A percentile compares a stretch with the other conserved stretches of the same genome.
Evolutionary conservation across 176 grass and related monocot species (phyloP).

Genomic region (Dactylis glomerata): DNA sequence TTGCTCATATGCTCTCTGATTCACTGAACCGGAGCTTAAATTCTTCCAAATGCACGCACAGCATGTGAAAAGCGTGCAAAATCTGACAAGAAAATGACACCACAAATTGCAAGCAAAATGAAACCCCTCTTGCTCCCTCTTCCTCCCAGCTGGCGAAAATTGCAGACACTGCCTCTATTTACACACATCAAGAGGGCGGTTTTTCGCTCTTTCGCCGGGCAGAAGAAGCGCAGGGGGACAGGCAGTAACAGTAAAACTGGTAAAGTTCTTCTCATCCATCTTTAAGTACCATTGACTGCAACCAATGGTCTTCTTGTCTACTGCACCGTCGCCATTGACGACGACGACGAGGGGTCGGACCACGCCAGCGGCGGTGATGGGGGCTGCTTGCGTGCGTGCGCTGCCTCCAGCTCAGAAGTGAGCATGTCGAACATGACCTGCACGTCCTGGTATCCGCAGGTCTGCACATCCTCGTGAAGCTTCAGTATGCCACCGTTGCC

Average conservation of each 20-base stretch:
- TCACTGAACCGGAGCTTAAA: not conserved
- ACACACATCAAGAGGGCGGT: constrained; percentile 17
- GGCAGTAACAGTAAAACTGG: not conserved
- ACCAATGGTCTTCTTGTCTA: not conserved
- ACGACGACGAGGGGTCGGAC: not conserved
- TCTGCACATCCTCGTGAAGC: constrained; percentile 78
- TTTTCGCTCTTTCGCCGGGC: constrained; percentile 20
- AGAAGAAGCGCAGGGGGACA: constrained; percentile 52
- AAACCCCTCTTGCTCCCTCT: constrained; percentile 55
- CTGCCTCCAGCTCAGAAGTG: constrained; percentile 60
- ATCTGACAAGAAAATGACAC: not conserved
- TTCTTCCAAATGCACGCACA: not conserved
- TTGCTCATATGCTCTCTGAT: constrained; percentile 5
- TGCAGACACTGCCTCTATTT: constrained; percentile 30
- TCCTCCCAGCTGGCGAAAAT: constrained; percentile 16
- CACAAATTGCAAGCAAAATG: not conserved
- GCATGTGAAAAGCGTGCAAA: not conserved
- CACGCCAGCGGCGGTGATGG: not conserved
- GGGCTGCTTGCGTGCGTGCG: constrained; percentile 7
- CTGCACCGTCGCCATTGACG: not conserved
- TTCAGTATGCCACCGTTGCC: constrained; percentile 66
- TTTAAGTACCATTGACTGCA: not conserved
- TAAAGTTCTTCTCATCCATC: not conserved
- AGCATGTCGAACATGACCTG: constrained; percentile 93
- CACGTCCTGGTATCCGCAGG: constrained; percentile 80